These are phyloP conservation scores for Glaciozyma antarctica DNA, from an alignment of 768 basidiomycete genomes.

Conservation along the genomic window DNA sequence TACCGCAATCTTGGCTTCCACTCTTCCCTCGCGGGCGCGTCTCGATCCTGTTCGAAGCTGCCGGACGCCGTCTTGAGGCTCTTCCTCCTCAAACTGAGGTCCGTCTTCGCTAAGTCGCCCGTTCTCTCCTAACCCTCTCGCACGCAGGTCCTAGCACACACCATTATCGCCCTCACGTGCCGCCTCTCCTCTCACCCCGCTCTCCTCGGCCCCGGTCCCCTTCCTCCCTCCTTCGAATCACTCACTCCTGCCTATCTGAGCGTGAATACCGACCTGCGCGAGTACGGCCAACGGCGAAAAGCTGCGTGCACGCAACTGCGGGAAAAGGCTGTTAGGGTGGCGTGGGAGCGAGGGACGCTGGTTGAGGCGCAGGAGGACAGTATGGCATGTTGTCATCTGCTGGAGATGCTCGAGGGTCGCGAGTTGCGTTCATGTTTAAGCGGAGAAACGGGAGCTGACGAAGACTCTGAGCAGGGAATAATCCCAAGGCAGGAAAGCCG, in stretches of 20 bases:
- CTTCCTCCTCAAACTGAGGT: conserved; percentile 21
- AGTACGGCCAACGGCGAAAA: conserved; percentile 19
- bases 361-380: conserved; percentile 19
- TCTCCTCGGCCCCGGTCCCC: conserved; percentile 8
- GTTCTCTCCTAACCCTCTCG: too few species aligned
- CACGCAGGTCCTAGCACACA: conserved; percentile 25
- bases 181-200: conserved; percentile 25
- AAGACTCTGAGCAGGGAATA: conserved; percentile 9
- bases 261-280: conserved; percentile 12
- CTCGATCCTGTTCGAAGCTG: conserved; percentile 18
- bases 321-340: conserved; percentile 11
- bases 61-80: conserved; percentile 6
- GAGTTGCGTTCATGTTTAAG: neutral
- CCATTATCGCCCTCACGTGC: conserved; percentile 27
- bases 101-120: neutral
- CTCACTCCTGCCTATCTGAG: conserved; percentile 13
- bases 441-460: too few species aligned
- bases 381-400: conserved; percentile 26
- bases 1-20: conserved; percentile 26
- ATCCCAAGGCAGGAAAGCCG: conserved; percentile 21
- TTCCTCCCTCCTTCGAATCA: conserved; percentile 8
- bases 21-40: conserved; percentile 7
- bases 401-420: conserved; percentile 29
- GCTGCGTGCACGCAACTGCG: conserved; percentile 12
- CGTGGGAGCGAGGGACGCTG: conserved; percentile 26